Evolutionary conservation across 371 early-diverging fungal species (phyloP), one percentile per base, ranked within the genome.

Genomic region (Mucor ambiguus): DNA sequence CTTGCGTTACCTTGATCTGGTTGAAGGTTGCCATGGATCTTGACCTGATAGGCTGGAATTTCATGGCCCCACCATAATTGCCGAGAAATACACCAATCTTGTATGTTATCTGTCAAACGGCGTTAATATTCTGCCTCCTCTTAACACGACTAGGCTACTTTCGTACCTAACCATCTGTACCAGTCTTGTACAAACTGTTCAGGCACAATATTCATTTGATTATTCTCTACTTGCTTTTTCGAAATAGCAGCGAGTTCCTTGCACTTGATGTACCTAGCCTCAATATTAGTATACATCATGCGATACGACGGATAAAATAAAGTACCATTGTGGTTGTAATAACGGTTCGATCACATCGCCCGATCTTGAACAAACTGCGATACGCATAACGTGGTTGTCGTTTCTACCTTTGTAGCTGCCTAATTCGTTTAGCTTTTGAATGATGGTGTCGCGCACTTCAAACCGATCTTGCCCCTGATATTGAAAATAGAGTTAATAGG

Each of bases 51-150:
- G 3, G 98, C 98, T n/a, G 99, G 99, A 64, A 99, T 93, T 56
- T 94, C 89, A 73, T 99, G 99, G 18, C 99, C 99, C 99, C 99
- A 99, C 98, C 99, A 99, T 55, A 99, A 79, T 78, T 99, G 99
- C 54, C 99, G 87, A 11, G 98, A 98, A 37, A 98, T 91, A 67
- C 98, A 99, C 99, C 99, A 99, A 78, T 99, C 99, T 72, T 96
- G 92, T 55, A 93, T 93, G 68, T 94, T 95, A 61, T 92, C 92
- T 78, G 63, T 64, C 20, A 64, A 60, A 29, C 38, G 52, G 60
- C 44, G 28, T 68, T 59, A 57, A 30, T 11, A 56, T 48, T 52
- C 48, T 55, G 49, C 32, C 28, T 18, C 7, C 18, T 11, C 16
- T 26, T 14, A 24, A 12, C 33, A 9, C 12, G 4, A 52, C 24